Base-by-base conservation (phyloP, 768 basidiomycete genomes). In the Macrolepiota albuminosa region DNA sequence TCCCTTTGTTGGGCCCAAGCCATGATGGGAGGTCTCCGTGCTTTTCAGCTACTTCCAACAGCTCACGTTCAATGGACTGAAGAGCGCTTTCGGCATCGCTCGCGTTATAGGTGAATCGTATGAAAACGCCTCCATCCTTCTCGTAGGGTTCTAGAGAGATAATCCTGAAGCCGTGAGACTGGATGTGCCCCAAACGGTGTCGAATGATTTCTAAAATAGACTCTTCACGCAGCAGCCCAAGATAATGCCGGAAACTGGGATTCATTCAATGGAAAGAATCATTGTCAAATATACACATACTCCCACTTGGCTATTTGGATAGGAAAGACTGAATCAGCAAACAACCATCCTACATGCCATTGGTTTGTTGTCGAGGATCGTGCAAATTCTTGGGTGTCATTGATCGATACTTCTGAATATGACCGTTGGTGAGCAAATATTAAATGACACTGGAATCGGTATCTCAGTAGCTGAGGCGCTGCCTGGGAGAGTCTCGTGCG, bases 111-210 rank as follows among this genome's bases (percentile, higher is more conserved):
- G 76, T 72, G 69, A 94, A 93, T 36, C 78, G 79, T 40, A 94
- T 86, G 68, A 93, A 94, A 16, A 91, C 86, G 5, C 94, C 94
- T 2, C 93, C 93, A 61, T 95, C 93, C 66, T 95, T 95, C 54
- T 73, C 71, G 61, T 85, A 79, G 7, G 86, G 85, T 55, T 91
- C 78, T 6, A 93, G 66, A 26, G 82, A 80, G 4, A 87, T 67
- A n/a, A 92, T 72, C 34, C 76, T 73, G 67, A 94, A 91, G 39
- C 75, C 77, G 63, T 85, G 82, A 0, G 78, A 66, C 34, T 80
- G 78, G 43, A 91, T 77, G 7, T 71, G 63, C 13, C 81, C 75
- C 8, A 94, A 75, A 37, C 84, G 76, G 1, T 68, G 58, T 43
- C 72, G 62, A 21, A 95, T 72, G 33, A 68, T 53, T 3, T 71